Evolutionary conservation across 768 basidiomycete species (phyloP), one percentile per base, ranked within the genome.

Genomic region (Austroboletus festivus): DNA sequence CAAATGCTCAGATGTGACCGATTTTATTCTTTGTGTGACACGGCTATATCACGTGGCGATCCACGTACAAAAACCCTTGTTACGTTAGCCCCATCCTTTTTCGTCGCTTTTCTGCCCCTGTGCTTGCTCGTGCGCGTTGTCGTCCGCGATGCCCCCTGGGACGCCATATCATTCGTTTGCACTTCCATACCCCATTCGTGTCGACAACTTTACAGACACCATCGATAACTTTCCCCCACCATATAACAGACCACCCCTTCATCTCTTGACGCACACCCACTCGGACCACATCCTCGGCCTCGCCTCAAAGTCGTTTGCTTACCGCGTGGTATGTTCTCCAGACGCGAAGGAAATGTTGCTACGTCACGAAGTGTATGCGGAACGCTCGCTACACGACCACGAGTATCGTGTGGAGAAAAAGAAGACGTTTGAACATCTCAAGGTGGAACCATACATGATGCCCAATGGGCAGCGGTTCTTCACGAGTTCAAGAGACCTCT

Each of bases 241-340:
- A 0, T 67, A 58, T 43, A 73, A 68, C 42, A 54, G 61, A 52
- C 68, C 72, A 2, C 62, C 71, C 9, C 66, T 93, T 11, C 81
- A 90, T 63, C 78, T 96, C n/a, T 78, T 96, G 46, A 83, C 86
- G 0, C 93, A 96, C 62, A 89, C 92, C 0, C 94, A 95, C 68
- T 78, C 92, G 0, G 93, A 95, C 67, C 93, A 96, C 61, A 76
- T 92, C 44, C 69, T 68, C 37, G 93, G 94, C 4, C 75, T 96
- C 22, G 76, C 82, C 18, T 79, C 87, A 20, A 80, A 82, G 49
- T 84, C 82, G 0, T 93, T 94, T 60, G 81, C 78, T 3, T 80
- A 81, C 37, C 73, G 71, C 2, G 80, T 96, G 9, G 67, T 89
- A 47, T 94, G 92, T 67, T 91, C 93, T 0, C 67, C 72, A 5